These are phyloP conservation scores for Trichoderma sp. DNA, from an alignment of 2,329 filamentous ascomycete species.

Conservation along the genomic window DNA sequence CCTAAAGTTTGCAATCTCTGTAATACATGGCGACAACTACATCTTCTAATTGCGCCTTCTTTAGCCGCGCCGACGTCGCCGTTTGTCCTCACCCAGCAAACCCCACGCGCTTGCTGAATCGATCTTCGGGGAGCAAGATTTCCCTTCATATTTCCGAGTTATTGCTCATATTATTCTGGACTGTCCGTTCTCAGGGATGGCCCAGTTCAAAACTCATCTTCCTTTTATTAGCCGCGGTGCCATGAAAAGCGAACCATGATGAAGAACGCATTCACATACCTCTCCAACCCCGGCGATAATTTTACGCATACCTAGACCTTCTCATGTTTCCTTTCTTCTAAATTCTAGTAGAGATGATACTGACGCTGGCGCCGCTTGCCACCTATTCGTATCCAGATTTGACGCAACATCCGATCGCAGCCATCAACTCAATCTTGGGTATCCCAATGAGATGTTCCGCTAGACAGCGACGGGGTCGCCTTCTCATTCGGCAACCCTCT, in stretches of 20 bases:
- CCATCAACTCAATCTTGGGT: no score
- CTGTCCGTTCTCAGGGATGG: background rate
- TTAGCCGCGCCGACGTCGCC: background rate
- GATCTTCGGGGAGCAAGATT: background rate
- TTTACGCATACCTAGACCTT: no score
- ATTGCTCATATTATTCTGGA: background rate
- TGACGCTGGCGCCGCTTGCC: no score
- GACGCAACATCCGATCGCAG: no score
- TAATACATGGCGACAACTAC: background rate
- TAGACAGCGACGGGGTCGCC: no score
- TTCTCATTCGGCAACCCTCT: no score
- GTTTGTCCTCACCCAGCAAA: background rate
- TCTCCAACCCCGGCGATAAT: no score
- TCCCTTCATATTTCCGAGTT: background rate
- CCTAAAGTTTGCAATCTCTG: background rate
- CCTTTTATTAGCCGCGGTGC: no score
- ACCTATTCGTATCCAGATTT: background rate
- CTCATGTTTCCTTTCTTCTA: no score
- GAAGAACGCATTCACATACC: no score
- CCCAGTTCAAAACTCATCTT: background rate
- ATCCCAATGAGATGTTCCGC: no score
- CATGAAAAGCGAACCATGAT: background rate
- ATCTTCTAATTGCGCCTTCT: background rate
- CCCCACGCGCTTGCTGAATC: background rate
- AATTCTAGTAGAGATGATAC: no score